Conservation (phyloP, 495 filamentous ascomycete species). For the Penicillium canariense region DNA sequence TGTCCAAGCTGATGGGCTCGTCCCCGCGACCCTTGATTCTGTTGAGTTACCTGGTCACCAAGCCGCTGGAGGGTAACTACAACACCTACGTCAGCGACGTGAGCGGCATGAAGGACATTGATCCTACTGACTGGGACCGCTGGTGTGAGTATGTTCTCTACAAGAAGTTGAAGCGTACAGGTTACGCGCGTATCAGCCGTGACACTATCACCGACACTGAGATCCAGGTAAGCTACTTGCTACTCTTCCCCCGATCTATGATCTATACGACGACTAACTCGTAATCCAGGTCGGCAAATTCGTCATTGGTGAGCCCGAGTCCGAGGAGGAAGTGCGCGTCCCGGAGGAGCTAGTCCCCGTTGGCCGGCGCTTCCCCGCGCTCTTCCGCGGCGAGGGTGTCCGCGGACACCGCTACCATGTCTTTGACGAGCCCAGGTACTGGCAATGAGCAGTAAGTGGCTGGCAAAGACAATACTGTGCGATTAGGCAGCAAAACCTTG, state of each 20-base stretch:
- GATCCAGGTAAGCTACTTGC: constrained; percentile 71
- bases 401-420: constrained; percentile 94
- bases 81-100: constrained; percentile 87
- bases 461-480: neutral
- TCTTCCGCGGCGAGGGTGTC: constrained; percentile 85
- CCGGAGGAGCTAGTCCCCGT: constrained; percentile 66
- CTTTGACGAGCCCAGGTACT: constrained; percentile 88
- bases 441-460: constrained; percentile 30
- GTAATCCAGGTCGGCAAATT: constrained; percentile 79
- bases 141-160: constrained; percentile 99
- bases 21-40: constrained; percentile 79
- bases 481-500: neutral
- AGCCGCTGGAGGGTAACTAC: constrained; percentile 90
- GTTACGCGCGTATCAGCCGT: constrained; percentile 86
- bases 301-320: constrained; percentile 69
- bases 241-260: neutral
- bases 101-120: constrained; percentile 94
- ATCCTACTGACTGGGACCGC: constrained; percentile 88
- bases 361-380: constrained; percentile 78
- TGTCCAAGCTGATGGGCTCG: constrained; percentile 83
- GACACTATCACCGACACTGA: constrained; percentile 96
- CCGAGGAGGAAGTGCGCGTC: constrained; percentile 56
- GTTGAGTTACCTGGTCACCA: constrained; percentile 88
- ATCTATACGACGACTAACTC: constrained; percentile 12
- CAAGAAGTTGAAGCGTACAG: constrained; percentile 81